These are phyloP conservation scores for Sonneratia alba DNA, from an alignment of 345 rosid species.

Conservation along the genomic window DNA sequence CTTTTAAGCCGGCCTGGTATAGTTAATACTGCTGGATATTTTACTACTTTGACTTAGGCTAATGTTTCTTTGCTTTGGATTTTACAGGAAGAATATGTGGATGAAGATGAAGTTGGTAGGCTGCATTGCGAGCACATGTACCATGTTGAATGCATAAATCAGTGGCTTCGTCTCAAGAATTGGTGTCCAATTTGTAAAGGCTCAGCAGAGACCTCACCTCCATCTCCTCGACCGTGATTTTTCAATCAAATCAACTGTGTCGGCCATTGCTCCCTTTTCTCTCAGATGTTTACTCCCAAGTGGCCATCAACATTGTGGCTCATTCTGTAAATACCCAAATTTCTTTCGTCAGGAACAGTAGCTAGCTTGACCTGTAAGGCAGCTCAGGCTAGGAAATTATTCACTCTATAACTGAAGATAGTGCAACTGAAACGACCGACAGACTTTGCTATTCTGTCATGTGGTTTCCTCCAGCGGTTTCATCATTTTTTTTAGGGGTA, in stretches of 20 bases:
- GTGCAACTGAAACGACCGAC: neutral
- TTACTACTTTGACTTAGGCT: no score
- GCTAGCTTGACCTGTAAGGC: neutral
- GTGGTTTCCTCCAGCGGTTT: neutral
- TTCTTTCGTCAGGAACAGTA: neutral
- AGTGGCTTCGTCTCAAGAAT: slow-evolving; percentile 84
- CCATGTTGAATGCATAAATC: slow-evolving; percentile 58
- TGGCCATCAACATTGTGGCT: neutral
- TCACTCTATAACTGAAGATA: neutral
- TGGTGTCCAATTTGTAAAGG: slow-evolving; percentile 96
- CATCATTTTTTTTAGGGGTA: neutral
- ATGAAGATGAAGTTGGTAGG: slow-evolving; percentile 70
- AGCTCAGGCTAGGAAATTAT: neutral
- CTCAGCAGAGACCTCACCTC: slow-evolving; percentile 33
- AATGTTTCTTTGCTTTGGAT: neutral
- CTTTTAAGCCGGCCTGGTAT: no score
- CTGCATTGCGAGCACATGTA: slow-evolving; percentile 69
- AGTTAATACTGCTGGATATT: no score
- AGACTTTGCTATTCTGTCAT: no score
- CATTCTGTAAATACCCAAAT: neutral
- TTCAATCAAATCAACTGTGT: neutral
- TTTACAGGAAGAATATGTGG: slow-evolving; percentile 72
- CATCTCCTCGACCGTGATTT: slow-evolving; percentile 10
- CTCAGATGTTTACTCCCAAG: neutral
- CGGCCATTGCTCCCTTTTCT: no score